These are phyloP conservation scores for Rhypophila decipiens DNA, from an alignment of 495 filamentous ascomycete genomes.

Conservation along the genomic window DNA sequence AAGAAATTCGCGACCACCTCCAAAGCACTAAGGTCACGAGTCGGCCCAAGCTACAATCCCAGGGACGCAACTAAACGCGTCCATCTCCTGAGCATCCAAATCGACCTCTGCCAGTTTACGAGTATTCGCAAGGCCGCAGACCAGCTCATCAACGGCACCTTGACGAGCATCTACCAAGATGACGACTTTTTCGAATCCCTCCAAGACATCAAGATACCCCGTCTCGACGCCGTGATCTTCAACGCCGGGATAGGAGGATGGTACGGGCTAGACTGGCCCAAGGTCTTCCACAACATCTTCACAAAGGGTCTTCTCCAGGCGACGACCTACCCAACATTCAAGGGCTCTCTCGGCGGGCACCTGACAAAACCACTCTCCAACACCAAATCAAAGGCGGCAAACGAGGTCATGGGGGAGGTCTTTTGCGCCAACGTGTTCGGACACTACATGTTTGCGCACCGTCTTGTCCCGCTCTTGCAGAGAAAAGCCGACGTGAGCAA, in stretches of 20 bases:
- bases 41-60: conserved; percentile 37
- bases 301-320: conserved; percentile 57
- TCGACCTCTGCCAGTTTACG: conserved; percentile 50
- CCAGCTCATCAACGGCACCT: conserved; percentile 42
- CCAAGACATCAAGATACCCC: conserved; percentile 48
- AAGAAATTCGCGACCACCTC: conserved; percentile 32
- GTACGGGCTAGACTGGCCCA: conserved; percentile 68
- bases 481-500: conserved; percentile 29
- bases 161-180: conserved; percentile 34
- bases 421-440: conserved; percentile 93
- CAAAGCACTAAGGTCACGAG: conserved; percentile 28
- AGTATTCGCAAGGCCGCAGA: conserved; percentile 42
- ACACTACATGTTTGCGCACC: conserved; percentile 85
- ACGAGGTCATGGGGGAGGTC: conserved; percentile 57
- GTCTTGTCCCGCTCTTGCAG: conserved; percentile 64
- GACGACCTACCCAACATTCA: conserved; percentile 74
- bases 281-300: conserved; percentile 51
- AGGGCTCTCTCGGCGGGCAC: conserved; percentile 55
- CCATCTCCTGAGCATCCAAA: conserved; percentile 48
- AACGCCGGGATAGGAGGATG: conserved; percentile 91
- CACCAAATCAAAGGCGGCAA: neutral
- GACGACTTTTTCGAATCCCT: conserved; percentile 31
- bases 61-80: conserved; percentile 40
- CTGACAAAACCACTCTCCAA: conserved; percentile 34
- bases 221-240: conserved; percentile 73